Evolutionary conservation across 371 early-diverging fungal genomes (phyloP).

Genomic region (Furculomyces boomerangus): DNA sequence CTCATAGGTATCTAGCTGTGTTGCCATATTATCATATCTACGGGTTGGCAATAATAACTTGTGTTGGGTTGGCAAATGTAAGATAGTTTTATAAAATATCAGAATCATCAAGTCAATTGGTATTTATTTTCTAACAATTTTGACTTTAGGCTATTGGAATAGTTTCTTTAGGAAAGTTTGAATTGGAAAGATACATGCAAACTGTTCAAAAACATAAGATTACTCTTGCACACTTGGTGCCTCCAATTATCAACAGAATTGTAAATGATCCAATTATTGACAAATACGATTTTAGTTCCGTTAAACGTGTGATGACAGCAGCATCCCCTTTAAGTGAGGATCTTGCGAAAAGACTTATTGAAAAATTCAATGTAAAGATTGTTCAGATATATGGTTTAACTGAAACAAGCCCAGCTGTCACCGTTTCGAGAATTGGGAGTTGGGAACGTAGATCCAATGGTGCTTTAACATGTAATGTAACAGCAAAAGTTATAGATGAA

Average conservation of each 20-base stretch:
- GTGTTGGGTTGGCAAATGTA: neutral
- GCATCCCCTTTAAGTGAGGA: conserved; percentile 70
- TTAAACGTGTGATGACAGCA: conserved; percentile 43
- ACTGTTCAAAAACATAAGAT: conserved; percentile 45
- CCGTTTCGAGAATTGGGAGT: neutral
- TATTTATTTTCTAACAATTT: neutral
- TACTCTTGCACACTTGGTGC: conserved; percentile 52
- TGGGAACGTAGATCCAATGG: neutral
- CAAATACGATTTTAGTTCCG: conserved; percentile 43
- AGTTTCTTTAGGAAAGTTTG: conserved; percentile 34
- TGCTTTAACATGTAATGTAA: conserved; percentile 18
- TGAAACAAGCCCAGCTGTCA: conserved; percentile 33
- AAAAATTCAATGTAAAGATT: conserved; percentile 24
- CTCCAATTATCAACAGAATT: conserved; percentile 51
- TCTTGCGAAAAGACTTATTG: conserved; percentile 25
- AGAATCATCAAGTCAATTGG: neutral
- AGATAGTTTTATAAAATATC: neutral
- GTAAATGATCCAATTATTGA: conserved; percentile 43
- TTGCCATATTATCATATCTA: conserved; percentile 62
- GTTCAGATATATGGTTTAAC: conserved; percentile 58
- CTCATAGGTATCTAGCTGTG: conserved; percentile 31
- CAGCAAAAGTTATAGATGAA: conserved; percentile 46
- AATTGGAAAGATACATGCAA: conserved; percentile 27
- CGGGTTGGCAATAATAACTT: conserved; percentile 19
- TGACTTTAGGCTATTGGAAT: conserved; percentile 4